phyloP scores from a whole-genome alignment of 306 rosid genomes.

The Albizia julibrissin region DNA sequence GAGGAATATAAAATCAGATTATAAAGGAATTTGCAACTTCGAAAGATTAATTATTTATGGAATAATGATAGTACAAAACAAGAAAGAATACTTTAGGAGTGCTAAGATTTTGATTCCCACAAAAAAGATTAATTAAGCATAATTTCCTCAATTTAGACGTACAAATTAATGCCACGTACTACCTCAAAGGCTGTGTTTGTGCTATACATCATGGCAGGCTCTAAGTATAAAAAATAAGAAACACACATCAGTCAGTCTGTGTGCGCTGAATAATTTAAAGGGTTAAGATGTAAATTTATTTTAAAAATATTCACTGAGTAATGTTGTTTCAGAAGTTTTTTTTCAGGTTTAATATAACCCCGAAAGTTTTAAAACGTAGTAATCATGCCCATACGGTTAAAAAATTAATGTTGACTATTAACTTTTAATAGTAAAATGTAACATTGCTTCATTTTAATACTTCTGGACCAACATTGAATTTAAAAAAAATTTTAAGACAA shows the following conservation, averaged over 20 bases:
- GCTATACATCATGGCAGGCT: background rate
- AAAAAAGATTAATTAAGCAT: too few relatives aligned
- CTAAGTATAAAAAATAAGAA: background rate
- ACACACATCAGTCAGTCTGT: background rate
- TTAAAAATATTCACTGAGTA: rapidly evolving
- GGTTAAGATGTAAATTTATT: too few relatives aligned
- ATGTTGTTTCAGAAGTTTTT: rapidly evolving
- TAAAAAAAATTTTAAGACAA: too few relatives aligned
- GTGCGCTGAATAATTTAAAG: too few relatives aligned
- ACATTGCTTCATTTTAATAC: too few relatives aligned
- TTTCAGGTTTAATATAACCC: too few relatives aligned
- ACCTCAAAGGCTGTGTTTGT: background rate
- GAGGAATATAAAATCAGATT: background rate
- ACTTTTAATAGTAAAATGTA: rapidly evolving
- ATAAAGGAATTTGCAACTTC: background rate
- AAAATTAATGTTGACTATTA: rapidly evolving
- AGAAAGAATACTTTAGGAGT: background rate
- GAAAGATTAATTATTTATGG: background rate
- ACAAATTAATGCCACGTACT: background rate
- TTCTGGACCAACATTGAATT: rapidly evolving
- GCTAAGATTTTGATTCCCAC: background rate
- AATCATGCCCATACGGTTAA: too few relatives aligned
- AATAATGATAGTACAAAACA: background rate
- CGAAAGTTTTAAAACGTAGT: rapidly evolving
- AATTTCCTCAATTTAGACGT: background rate